Evolutionary conservation across 2,329 filamentous ascomycete genomes (phyloP).

Genomic region (Mycosphaerella arachidis): DNA sequence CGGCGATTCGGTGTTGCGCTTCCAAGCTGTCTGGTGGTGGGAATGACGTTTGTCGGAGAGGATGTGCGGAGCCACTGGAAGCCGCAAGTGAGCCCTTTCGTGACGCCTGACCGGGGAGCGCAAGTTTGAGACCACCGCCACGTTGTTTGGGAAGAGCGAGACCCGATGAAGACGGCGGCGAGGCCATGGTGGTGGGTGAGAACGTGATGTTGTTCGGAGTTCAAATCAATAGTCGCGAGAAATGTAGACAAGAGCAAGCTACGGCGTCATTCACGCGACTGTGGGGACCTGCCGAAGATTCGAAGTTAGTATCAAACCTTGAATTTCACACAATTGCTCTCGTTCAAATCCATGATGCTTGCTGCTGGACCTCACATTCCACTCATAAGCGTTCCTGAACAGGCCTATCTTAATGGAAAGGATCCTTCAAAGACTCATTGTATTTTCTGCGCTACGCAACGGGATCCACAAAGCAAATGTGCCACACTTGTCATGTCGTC

Average conservation of each 20-base stretch:
- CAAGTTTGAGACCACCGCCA: neutral
- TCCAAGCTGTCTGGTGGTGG: slow-evolving; percentile 55
- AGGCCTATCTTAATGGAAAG: no score
- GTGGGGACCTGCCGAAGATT: neutral
- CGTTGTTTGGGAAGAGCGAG: neutral
- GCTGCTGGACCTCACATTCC: no score
- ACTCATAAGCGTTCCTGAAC: no score
- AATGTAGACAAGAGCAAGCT: neutral
- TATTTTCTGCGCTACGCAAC: no score
- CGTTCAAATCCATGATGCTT: no score
- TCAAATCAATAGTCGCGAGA: neutral
- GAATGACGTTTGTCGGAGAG: slow-evolving; percentile 76
- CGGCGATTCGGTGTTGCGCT: slow-evolving; percentile 40
- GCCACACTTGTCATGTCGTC: no score
- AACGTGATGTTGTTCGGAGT: neutral
- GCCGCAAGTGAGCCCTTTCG: slow-evolving; percentile 65
- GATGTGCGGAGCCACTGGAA: slow-evolving; percentile 55
- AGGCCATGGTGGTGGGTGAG: neutral
- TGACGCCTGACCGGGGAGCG: slow-evolving; percentile 34
- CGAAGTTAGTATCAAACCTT: neutral
- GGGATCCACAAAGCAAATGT: no score
- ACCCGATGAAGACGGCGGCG: neutral
- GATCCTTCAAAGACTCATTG: no score
- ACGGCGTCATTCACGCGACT: neutral
- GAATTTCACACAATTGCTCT: no score